phyloP scores from a whole-genome alignment of 345 rosid species.

The Syzygium aromaticum region DNA sequence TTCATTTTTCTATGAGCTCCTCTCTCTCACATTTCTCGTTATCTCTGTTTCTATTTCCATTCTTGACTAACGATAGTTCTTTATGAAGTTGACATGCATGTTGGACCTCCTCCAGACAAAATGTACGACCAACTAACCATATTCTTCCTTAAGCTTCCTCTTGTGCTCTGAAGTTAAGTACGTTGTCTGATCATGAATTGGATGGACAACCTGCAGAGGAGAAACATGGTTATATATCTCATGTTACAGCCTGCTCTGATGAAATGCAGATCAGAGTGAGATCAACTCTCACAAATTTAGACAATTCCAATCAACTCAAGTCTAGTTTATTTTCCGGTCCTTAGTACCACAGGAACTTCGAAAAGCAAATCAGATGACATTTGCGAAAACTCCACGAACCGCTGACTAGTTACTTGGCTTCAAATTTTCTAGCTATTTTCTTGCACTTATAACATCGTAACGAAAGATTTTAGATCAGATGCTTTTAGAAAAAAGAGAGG shows the following conservation, averaged over 20 bases:
- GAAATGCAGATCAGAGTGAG: background rate
- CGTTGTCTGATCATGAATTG: conserved; percentile 43
- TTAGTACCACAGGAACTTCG: background rate
- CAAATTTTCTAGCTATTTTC: background rate
- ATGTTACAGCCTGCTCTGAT: background rate
- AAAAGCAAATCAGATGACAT: background rate
- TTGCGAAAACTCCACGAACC: background rate
- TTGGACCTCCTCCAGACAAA: background rate
- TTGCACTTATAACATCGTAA: background rate
- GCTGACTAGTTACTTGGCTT: background rate
- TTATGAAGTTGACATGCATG: background rate
- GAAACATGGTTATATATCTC: background rate
- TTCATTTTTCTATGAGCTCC: background rate
- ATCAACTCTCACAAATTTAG: background rate
- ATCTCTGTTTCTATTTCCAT: background rate
- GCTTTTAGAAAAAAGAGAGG: background rate
- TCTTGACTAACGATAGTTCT: background rate
- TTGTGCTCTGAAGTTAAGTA: conserved; percentile 34
- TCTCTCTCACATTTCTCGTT: background rate
- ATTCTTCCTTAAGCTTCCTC: conserved; percentile 40
- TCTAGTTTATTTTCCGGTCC: background rate
- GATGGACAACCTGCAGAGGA: conserved; percentile 26
- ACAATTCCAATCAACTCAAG: background rate
- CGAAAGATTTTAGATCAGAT: background rate
- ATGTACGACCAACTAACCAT: conserved; percentile 14